Percentiles rank a stretch among this genome's conserved stretches.
These are phyloP conservation scores for Trametes sanguinea DNA, from an alignment of 768 basidiomycete species.

Conservation along the genomic window DNA sequence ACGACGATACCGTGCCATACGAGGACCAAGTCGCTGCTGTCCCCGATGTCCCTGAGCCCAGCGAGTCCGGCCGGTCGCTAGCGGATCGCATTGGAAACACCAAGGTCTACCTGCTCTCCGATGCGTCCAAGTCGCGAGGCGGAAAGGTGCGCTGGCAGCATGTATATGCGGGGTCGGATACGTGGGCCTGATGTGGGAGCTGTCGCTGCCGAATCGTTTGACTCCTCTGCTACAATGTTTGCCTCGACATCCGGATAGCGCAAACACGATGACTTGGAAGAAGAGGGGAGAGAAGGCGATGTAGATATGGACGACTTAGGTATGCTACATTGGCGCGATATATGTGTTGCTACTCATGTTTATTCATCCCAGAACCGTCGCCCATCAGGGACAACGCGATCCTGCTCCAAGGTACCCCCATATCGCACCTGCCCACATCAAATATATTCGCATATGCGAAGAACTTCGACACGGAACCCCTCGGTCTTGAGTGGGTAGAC, in stretches of 20 bases:
- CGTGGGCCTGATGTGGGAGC: conserved; percentile 46
- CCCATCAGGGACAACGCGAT: conserved; percentile 65
- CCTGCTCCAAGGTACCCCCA: conserved; percentile 70
- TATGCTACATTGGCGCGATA: neutral
- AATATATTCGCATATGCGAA: conserved; percentile 82
- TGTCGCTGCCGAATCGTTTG: conserved; percentile 11
- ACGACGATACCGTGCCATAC: conserved; percentile 56
- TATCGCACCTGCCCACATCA: conserved; percentile 72
- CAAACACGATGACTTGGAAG: conserved; percentile 50
- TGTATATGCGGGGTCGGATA: conserved; percentile 39
- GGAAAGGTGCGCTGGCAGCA: conserved; percentile 72
- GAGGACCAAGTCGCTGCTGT: conserved; percentile 54
- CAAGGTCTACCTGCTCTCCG: conserved; percentile 79
- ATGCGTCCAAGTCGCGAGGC: conserved; percentile 56
- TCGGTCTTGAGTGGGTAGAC: conserved; percentile 85
- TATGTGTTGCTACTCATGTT: too few relatives aligned
- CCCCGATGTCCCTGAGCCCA: conserved; percentile 40
- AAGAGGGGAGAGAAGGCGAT: conserved; percentile 34
- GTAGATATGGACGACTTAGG: conserved; percentile 29
- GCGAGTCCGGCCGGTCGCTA: conserved; percentile 38
- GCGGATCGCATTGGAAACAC: conserved; percentile 69
- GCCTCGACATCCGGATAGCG: conserved; percentile 36
- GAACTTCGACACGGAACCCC: conserved; percentile 72
- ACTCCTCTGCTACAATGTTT: neutral
- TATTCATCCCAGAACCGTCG: conserved; percentile 38